Conservation (phyloP, 345 rosid species). For the Brassica cretica region DNA sequence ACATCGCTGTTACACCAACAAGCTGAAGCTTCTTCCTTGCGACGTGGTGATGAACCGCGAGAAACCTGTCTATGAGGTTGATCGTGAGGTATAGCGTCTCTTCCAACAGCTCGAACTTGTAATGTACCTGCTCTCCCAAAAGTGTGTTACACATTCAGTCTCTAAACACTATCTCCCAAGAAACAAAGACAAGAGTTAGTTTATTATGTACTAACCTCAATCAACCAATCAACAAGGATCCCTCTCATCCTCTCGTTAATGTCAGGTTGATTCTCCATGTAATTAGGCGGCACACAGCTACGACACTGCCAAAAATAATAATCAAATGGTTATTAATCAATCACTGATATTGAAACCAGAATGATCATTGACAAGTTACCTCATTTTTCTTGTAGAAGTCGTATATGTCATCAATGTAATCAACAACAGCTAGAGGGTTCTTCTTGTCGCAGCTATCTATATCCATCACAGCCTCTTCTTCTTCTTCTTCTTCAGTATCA, state of each 20-base stretch:
- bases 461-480: constrained; percentile 56
- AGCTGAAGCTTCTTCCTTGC: constrained; percentile 95
- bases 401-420: constrained; percentile 78
- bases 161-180: not conserved
- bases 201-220: constrained; percentile 56
- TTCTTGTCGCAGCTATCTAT: constrained; percentile 71
- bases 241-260: constrained; percentile 96
- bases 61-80: constrained; percentile 87
- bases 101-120: constrained; percentile 97
- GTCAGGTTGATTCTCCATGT: constrained; percentile 76
- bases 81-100: constrained; percentile 90
- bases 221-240: constrained; percentile 88
- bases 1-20: constrained; percentile 93
- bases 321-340: not conserved
- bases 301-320: constrained; percentile 46
- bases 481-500: not conserved
- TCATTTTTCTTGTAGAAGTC: constrained; percentile 70
- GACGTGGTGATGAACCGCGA: constrained; percentile 50
- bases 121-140: constrained; percentile 65
- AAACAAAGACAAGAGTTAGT: not conserved
- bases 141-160: not conserved
- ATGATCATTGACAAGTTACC: constrained; percentile 41
- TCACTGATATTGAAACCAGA: not conserved
- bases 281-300: constrained; percentile 55
- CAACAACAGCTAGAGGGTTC: constrained; percentile 76